Evolutionary conservation across 305 asterid genomes (phyloP), one percentile per base, ranked within the genome.

Genomic region (Fraxinus baroniana): DNA sequence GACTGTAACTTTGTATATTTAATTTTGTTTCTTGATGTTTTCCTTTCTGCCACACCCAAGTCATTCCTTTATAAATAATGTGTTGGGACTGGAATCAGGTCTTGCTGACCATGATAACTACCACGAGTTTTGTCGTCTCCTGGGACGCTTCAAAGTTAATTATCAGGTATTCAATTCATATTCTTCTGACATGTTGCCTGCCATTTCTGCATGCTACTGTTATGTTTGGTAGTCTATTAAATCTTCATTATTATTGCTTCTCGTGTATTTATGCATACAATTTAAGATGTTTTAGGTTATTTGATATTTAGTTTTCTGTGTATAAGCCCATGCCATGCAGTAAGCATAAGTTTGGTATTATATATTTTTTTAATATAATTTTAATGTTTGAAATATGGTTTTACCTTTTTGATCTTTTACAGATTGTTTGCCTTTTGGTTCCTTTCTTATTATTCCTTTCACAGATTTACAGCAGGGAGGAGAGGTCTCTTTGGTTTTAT

Each of bases 71-170:
- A 62, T 80, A 72, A 82, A 39, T 84, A 74, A 68, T 84, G n/a
- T 89, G 64, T 78, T 87, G 83, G 84, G 84, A 83, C 76, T 87
- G 88, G 87, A 81, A 76, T 83, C 90, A 97, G 99, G 99, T 86
- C 92, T 97, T 90, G 96, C 95, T 70, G 94, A 91, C 88, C 98
- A 94, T 87, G 98, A 97, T 85, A 94, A 97, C 89, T 97, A 97
- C 93, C 99, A 97, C 87, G 99, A 92, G 90, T 97, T 93, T 80
- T 97, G 99, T 86, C 99, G 99, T 79, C 96, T 97, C 86, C 98
- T 97, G 90, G 99, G 99, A 90, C 96, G 98, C 81, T 97, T 97
- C 91, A 91, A 95, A 91, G 83, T 93, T 85, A 94, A 93, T 86
- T 97, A 94, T 89, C 99, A 97, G 99, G 99, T 93, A 89, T 39